These are phyloP conservation scores for Globisporangium nunn DNA, from an alignment of 352 stramenopile genomes.

Conservation along the genomic window DNA sequence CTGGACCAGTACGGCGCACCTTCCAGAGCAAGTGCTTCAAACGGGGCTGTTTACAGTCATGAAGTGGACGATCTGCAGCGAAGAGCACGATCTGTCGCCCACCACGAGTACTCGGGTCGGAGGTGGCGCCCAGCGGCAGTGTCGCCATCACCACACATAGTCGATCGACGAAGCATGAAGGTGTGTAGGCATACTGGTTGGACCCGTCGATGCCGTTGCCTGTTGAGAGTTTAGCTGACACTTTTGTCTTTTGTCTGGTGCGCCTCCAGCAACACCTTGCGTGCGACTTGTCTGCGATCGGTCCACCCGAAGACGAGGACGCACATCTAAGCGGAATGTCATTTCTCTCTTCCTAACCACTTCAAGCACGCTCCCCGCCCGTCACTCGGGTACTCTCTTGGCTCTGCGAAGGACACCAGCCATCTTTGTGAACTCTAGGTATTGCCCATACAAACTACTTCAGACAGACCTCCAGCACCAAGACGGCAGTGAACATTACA, in stretches of 20 bases:
- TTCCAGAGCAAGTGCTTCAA: background rate
- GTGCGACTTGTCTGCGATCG: slow-evolving; percentile 18
- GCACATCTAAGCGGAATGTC: slow-evolving; percentile 12
- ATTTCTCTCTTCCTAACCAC: slow-evolving; percentile 13
- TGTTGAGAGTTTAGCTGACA: too few relatives aligned
- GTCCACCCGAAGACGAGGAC: slow-evolving; percentile 12
- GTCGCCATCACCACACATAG: background rate
- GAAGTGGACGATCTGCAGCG: background rate
- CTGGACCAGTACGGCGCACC: background rate
- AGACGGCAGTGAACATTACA: too few relatives aligned
- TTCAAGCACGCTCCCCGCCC: too few relatives aligned
- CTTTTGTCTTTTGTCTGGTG: too few relatives aligned
- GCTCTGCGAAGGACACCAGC: too few relatives aligned
- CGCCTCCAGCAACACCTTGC: slow-evolving; percentile 11
- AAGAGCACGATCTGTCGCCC: background rate
- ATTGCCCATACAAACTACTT: too few relatives aligned
- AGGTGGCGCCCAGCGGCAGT: too few relatives aligned
- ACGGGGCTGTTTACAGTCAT: background rate
- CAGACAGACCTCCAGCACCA: too few relatives aligned
- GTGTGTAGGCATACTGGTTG: background rate
- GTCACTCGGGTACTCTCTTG: too few relatives aligned
- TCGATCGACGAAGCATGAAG: background rate
- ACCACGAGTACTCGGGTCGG: too few relatives aligned
- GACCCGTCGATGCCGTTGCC: too few relatives aligned
- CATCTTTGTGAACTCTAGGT: too few relatives aligned